Evolutionary conservation across 2,329 filamentous ascomycete genomes (phyloP), one percentile per base, ranked within the genome.

Genomic region (Fusarium sp.): DNA sequence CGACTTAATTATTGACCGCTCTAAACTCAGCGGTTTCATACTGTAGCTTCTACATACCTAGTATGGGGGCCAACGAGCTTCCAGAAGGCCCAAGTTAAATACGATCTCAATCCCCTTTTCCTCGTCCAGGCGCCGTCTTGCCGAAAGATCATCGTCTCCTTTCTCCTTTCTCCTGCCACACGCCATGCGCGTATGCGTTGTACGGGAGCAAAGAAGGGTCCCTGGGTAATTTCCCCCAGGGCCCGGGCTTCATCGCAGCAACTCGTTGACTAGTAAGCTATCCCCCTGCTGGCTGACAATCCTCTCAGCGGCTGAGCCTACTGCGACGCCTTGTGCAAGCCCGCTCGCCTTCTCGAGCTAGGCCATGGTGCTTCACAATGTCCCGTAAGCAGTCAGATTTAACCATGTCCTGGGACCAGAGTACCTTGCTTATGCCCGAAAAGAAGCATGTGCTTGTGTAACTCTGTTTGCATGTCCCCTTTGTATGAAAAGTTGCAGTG

Each of bases 281-380:
- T 65, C 39, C 35, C 31, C 67, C 64, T 67, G 68, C 57, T 62
- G 59, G 68, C 64, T 70, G 68, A 68, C 59, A 64, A 65, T 66
- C 58, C 68, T 67, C 54, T 68, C 68, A 65, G 68, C 57, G 64
- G 58, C 59, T 61, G 67, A 61, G 57, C 65, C 58, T 62, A 47
- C 45, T 58, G 54, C 52, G 49, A 61, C 59, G 59, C 67, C 67
- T 68, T 55, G 34, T 51, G 58, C 51, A 62, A 63, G 66, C 61
- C 57, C 56, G 46, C 63, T 58, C 58, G 50, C 55, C 59, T 57
- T 49, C 50, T 58, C 53, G 50, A 63, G 53, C 60, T 53, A 47
- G 66, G 53, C 46, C 48, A 39, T 49, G 39, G 45, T 44, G 48
- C 41, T 44, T 53, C 39, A 35, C 26, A 34, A 44, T 53, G 48